Evolutionary conservation across 1,284 basidiomycete species (phyloP).

Genomic region (Austroboletus niveus): DNA sequence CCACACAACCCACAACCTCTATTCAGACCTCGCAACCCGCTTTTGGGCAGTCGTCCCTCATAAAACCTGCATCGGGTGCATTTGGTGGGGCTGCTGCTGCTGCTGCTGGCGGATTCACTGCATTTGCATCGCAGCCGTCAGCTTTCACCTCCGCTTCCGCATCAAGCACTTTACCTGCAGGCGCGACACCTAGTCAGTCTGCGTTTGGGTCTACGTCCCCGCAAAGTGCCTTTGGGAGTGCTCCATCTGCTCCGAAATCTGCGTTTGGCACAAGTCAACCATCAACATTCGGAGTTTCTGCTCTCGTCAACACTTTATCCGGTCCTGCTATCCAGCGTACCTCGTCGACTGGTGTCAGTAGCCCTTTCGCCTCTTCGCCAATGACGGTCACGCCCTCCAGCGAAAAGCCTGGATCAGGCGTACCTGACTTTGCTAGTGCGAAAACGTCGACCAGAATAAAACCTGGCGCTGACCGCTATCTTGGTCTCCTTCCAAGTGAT

Average conservation of each 20-base stretch:
- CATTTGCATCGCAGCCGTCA: slow-evolving; percentile 35
- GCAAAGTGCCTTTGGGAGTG: slow-evolving; percentile 29
- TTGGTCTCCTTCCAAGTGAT: slow-evolving; percentile 53
- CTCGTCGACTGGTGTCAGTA: slow-evolving; percentile 16
- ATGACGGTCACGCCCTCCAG: slow-evolving; percentile 24
- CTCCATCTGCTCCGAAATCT: slow-evolving; percentile 22
- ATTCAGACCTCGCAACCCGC: slow-evolving; percentile 37
- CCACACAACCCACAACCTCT: slow-evolving; percentile 33
- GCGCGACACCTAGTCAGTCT: slow-evolving; percentile 20
- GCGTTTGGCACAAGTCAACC: slow-evolving; percentile 29
- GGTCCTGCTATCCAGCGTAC: slow-evolving; percentile 16
- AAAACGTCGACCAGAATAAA: slow-evolving; percentile 38
- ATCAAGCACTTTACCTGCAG: slow-evolving; percentile 10
- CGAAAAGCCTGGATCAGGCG: slow-evolving; percentile 24
- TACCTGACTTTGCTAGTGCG: slow-evolving; percentile 45
- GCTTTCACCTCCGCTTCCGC: slow-evolving; percentile 22
- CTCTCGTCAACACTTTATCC: slow-evolving; percentile 13
- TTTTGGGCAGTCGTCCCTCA: slow-evolving; percentile 35
- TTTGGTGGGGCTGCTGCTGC: slow-evolving; percentile 27
- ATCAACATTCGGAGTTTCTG: slow-evolving; percentile 15
- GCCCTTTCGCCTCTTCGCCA: slow-evolving; percentile 27
- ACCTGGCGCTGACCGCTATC: slow-evolving; percentile 54
- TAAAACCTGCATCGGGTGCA: slow-evolving; percentile 30
- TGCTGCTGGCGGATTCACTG: slow-evolving; percentile 33
- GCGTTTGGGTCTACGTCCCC: slow-evolving; percentile 31